Evolutionary conservation across 495 filamentous ascomycete species (phyloP).

Genomic region (Umbilicaria muhlenbergii): DNA sequence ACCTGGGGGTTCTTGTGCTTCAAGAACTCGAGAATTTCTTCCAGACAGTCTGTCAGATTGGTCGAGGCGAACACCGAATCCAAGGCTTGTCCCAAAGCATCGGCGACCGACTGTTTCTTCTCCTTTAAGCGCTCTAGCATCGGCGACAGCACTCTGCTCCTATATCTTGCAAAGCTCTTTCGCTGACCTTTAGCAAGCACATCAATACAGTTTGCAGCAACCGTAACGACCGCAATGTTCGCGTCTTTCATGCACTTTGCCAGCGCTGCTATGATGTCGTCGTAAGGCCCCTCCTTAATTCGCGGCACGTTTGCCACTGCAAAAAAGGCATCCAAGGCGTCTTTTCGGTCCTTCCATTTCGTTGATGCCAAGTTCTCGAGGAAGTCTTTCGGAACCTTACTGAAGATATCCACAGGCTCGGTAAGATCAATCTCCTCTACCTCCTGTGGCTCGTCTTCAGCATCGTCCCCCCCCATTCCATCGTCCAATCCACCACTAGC

Average conservation of each 20-base stretch:
- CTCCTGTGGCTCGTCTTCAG: slow-evolving; percentile 55
- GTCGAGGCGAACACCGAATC: slow-evolving; percentile 77
- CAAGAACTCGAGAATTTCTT: slow-evolving; percentile 74
- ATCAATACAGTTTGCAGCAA: slow-evolving; percentile 89
- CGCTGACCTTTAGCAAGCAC: slow-evolving; percentile 79
- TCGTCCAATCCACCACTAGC: slow-evolving; percentile 42
- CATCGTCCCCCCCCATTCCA: slow-evolving; percentile 40
- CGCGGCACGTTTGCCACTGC: slow-evolving; percentile 66
- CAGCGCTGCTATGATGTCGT: slow-evolving; percentile 63
- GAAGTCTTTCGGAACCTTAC: slow-evolving; percentile 72
- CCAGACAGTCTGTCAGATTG: slow-evolving; percentile 64
- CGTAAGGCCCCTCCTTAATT: slow-evolving; percentile 81
- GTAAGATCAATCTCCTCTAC: slow-evolving; percentile 77
- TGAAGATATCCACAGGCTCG: slow-evolving; percentile 73
- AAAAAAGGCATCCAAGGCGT: slow-evolving; percentile 73
- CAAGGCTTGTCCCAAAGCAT: slow-evolving; percentile 70
- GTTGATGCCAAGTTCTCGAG: slow-evolving; percentile 67
- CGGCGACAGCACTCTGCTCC: slow-evolving; percentile 60
- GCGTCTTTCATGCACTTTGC: slow-evolving; percentile 98
- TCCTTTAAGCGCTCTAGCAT: slow-evolving; percentile 94
- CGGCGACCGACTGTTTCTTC: slow-evolving; percentile 81
- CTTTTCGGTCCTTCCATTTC: slow-evolving; percentile 98
- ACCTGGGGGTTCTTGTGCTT: slow-evolving; percentile 95
- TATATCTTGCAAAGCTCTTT: slow-evolving; percentile 63
- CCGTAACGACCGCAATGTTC: slow-evolving; percentile 86